Percentiles rank a stretch among this genome's conserved stretches.
phyloP scores from a whole-genome alignment of 2,329 filamentous ascomycete genomes.

The Fusarium sp. region DNA sequence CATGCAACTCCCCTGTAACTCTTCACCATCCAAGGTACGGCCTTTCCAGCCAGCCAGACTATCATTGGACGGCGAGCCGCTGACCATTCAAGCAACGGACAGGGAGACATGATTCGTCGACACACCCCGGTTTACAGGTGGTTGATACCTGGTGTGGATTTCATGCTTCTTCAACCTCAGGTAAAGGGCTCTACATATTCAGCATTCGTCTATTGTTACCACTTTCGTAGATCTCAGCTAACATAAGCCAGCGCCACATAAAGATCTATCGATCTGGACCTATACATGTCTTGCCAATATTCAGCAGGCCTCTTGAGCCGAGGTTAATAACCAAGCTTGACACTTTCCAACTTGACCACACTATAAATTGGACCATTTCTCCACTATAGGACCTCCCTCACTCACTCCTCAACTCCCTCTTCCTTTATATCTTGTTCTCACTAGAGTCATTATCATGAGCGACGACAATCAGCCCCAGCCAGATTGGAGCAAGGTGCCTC shows the following conservation, averaged over 20 bases:
- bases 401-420: neutral
- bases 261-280: neutral
- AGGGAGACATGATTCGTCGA: no score
- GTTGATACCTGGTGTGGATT: no score
- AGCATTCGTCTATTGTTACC: no score
- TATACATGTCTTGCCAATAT: neutral
- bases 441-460: neutral
- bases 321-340: neutral
- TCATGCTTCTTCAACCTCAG: no score
- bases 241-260: neutral
- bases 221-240: neutral
- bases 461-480: neutral
- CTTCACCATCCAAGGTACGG: no score
- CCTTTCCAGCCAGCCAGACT: no score
- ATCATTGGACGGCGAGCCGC: no score
- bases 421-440: neutral
- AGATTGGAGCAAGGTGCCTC: neutral
- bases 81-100: no score
- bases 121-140: no score
- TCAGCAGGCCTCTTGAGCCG: neutral
- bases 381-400: neutral
- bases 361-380: neutral
- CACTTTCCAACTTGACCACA: neutral
- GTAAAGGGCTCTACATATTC: no score
- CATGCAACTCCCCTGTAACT: no score